A percentile compares a stretch with the other conserved stretches of the same genome.
phyloP scores from a whole-genome alignment of 2,329 filamentous ascomycete genomes.

The Alternaria arborescens region DNA sequence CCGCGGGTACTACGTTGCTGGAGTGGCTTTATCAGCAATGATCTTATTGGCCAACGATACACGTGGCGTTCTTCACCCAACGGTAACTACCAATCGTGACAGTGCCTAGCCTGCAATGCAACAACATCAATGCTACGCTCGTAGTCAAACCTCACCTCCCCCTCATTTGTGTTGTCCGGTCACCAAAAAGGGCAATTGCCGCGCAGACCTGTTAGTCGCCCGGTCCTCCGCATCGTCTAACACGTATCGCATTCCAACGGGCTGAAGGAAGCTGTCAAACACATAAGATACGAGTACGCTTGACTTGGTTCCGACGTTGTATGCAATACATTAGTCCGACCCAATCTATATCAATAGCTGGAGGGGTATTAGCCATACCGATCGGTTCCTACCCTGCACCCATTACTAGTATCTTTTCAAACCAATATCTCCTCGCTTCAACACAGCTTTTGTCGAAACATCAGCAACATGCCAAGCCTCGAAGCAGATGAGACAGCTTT shows the following conservation, averaged over 20 bases:
- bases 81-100: slow-evolving; percentile 8
- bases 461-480: slow-evolving; percentile 1
- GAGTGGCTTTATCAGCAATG: slow-evolving; percentile 31
- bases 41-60: slow-evolving; percentile 31
- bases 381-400: accelerated
- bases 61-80: slow-evolving; percentile 19
- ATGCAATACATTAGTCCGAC: background rate
- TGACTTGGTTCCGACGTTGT: background rate
- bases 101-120: slow-evolving; percentile 30
- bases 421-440: background rate
- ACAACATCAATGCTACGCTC: slow-evolving; percentile 31
- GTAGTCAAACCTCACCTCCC: slow-evolving; percentile 17
- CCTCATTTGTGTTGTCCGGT: slow-evolving; percentile 1
- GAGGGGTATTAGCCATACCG: background rate
- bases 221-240: background rate
- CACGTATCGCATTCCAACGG: background rate
- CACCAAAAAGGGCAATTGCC: background rate
- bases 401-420: background rate
- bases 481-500: slow-evolving; percentile 15
- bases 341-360: background rate
- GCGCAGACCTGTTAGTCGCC: background rate
- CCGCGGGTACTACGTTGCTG: background rate
- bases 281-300: background rate
- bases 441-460: background rate
- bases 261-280: background rate